These are phyloP conservation scores for Madurella fahalii DNA, from an alignment of 2,329 filamentous ascomycete species.

Conservation along the genomic window DNA sequence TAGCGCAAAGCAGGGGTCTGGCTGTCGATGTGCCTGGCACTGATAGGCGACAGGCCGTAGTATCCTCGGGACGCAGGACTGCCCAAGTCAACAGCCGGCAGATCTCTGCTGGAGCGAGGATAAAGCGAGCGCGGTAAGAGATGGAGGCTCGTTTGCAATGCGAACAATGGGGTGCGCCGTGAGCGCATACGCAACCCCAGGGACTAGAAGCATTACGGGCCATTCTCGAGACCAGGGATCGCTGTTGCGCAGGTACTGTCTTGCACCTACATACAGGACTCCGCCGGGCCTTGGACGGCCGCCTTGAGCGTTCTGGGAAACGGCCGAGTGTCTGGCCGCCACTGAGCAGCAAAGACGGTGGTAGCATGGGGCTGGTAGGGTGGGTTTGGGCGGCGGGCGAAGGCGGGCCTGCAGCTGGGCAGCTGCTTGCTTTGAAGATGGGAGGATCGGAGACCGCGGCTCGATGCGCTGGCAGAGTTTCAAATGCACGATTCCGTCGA, in stretches of 20 bases:
- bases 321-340: too few species aligned
- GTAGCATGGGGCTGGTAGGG: background rate
- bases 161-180: background rate
- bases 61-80: constrained; percentile 12
- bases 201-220: too few species aligned
- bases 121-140: too few species aligned
- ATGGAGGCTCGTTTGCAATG: background rate
- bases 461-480: constrained; percentile 30
- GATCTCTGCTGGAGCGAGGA: background rate
- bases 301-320: too few species aligned
- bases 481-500: constrained; percentile 23
- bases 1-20: constrained; percentile 19
- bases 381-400: constrained; percentile 12
- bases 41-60: background rate
- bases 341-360: too few species aligned
- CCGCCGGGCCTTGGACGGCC: too few species aligned
- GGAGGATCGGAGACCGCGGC: constrained; percentile 21
- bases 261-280: too few species aligned
- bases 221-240: too few species aligned
- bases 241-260: too few species aligned
- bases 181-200: too few species aligned
- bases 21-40: constrained; percentile 10
- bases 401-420: constrained; percentile 4
- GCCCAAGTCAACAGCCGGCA: constrained; percentile 12
- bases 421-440: constrained; percentile 14